Conservation (phyloP, 345 rosid species). For the Murraya koenigii region DNA sequence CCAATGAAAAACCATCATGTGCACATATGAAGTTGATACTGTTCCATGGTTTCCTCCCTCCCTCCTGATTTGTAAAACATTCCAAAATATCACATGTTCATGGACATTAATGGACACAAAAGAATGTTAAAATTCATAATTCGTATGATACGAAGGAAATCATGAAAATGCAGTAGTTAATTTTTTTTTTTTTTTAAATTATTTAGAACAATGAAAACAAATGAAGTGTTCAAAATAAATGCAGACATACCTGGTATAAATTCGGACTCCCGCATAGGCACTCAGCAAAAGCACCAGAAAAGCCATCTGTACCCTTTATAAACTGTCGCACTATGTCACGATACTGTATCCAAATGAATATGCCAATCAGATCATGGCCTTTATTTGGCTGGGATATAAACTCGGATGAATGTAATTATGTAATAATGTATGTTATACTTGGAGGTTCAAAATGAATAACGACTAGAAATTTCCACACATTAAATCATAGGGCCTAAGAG, state of each 20-base stretch:
- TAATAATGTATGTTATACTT: not conserved
- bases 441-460: slow-evolving; percentile 1
- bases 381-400: not conserved
- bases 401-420: not conserved
- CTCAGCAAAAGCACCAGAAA: slow-evolving; percentile 96
- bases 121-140: not conserved
- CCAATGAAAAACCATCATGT: slow-evolving; percentile 92
- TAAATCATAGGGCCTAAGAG: too few species aligned
- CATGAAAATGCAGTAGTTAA: not conserved
- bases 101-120: not conserved
- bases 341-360: slow-evolving; percentile 49
- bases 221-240: not conserved
- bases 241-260: slow-evolving; percentile 71
- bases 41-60: slow-evolving; percentile 96
- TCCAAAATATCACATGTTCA: not conserved
- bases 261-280: slow-evolving; percentile 96
- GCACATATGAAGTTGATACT: slow-evolving; percentile 93
- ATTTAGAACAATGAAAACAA: not conserved
- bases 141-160: not conserved
- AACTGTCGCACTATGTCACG: slow-evolving; percentile 90
- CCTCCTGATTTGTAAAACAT: slow-evolving; percentile 46
- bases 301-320: slow-evolving; percentile 94
- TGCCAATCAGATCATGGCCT: slow-evolving; percentile 9
- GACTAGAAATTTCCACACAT: not conserved
- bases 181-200: too few species aligned